Evolutionary conservation across 2,329 filamentous ascomycete genomes (phyloP), one percentile per base, ranked within the genome.

Genomic region (Dryadomyces sulphureus): DNA sequence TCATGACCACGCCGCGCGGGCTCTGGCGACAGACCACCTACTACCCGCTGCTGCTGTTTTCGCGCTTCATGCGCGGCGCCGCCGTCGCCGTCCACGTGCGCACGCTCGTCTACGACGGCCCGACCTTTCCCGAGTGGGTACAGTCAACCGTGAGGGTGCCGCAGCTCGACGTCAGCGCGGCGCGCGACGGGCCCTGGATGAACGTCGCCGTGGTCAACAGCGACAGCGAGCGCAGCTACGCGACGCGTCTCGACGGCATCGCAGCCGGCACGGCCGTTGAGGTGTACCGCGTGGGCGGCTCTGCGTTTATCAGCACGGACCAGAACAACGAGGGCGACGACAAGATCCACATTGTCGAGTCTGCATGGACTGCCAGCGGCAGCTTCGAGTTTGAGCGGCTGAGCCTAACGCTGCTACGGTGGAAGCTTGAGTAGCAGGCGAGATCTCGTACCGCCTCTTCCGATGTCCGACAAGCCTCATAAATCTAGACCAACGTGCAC

Each of bases 151-250:
- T 36, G 81, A 79, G 7, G 80, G 44, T 38, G 41, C 49, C 83
- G 7, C 87, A 74, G 66, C 59, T 86, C 47, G 81, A 85, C 57
- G 78, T 80, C 22, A 80, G 77, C 51, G 81, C 79, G 2, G 65
- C 70, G 2, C 54, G 80, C 5, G 67, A 70, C 40, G 69, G 66
- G 22, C 82, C 81, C 0, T 72, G 66, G 45, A 67, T 81, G 1
- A 81, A 69, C 51, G 54, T 90, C 51, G 82, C 74, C 3, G 83
- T 89, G 1, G 81, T 87, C 16, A 92, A 92, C 58, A 71, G 7
- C 2, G 38, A 42, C 45, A 30, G 35, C 7, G 16, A 16, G 7
- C 20, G 6, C 16, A 19, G 17, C 32, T 38, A 30, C 14, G 17
- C 38, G 17, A 36, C 44, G 7, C 27, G 16, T 4, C 21, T 46